phyloP scores from a whole-genome alignment of 371 early-diverging fungal genomes.

The Lichtheimia ramosa region DNA sequence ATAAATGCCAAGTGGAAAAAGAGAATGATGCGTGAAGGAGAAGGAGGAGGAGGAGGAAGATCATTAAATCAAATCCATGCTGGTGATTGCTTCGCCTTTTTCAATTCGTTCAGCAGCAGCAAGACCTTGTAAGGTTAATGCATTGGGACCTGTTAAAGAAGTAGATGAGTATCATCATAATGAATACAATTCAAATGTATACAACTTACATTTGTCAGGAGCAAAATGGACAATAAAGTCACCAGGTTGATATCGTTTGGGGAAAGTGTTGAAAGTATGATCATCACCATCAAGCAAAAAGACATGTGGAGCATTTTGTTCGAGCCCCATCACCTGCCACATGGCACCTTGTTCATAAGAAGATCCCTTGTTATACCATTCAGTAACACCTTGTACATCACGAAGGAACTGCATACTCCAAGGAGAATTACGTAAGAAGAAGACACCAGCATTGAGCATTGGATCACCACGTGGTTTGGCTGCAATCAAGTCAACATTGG shows the following conservation, averaged over 20 bases:
- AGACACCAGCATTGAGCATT: slow-evolving; percentile 65
- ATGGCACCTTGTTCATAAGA: slow-evolving; percentile 66
- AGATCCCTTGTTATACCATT: slow-evolving; percentile 47
- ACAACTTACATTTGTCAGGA: slow-evolving; percentile 52
- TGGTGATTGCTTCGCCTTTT: slow-evolving; percentile 27
- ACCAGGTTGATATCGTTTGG: slow-evolving; percentile 46
- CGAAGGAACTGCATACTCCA: slow-evolving; percentile 58
- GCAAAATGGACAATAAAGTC: slow-evolving; percentile 70
- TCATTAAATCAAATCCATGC: background rate
- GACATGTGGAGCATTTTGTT: slow-evolving; percentile 28
- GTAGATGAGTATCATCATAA: too few species aligned
- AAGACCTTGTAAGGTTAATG: slow-evolving; percentile 55
- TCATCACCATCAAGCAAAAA: slow-evolving; percentile 54
- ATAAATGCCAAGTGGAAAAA: too few species aligned
- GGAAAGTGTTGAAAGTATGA: slow-evolving; percentile 65
- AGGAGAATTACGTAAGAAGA: slow-evolving; percentile 60
- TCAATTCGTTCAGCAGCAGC: slow-evolving; percentile 30
- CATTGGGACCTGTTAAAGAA: slow-evolving; percentile 30
- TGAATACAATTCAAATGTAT: too few species aligned
- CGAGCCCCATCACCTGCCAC: slow-evolving; percentile 54
- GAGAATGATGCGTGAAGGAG: too few species aligned
- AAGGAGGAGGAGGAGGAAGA: too few species aligned
- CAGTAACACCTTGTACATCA: slow-evolving; percentile 44
- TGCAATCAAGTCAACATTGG: slow-evolving; percentile 50
- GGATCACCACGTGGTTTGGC: slow-evolving; percentile 44